phyloP scores from a whole-genome alignment of 192 early-diverging fungal species.

The Glomus cerebriforme region DNA sequence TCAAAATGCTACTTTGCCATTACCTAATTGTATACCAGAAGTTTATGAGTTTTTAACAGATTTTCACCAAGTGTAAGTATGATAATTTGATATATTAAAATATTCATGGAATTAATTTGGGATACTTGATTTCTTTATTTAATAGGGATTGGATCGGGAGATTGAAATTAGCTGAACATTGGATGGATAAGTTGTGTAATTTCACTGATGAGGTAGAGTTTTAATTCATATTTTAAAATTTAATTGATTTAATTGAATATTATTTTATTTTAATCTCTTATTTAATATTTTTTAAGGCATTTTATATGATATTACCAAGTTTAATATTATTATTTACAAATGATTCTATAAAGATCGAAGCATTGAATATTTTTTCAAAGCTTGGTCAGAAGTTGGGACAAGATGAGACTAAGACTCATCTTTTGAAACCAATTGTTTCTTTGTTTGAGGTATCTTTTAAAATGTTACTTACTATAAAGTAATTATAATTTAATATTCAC shows the following conservation, averaged over 20 bases:
- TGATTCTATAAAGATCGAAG: conserved; percentile 45
- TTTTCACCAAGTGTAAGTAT: conserved; percentile 55
- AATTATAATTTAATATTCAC: neutral
- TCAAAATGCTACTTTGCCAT: conserved; percentile 44
- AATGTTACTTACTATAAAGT: neutral
- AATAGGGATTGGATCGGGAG: conserved; percentile 25
- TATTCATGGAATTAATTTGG: no score
- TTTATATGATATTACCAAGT: conserved; percentile 56
- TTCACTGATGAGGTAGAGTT: conserved; percentile 27
- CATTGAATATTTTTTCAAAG: conserved; percentile 55
- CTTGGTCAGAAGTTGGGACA: conserved; percentile 54
- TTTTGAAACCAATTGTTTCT: conserved; percentile 60
- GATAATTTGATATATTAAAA: neutral
- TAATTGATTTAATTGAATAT: neutral
- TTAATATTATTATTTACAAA: conserved; percentile 53
- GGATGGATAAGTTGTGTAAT: conserved; percentile 29
- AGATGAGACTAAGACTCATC: conserved; percentile 45
- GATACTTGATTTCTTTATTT: neutral
- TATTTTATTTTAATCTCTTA: conserved; percentile 40
- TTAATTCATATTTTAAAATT: neutral
- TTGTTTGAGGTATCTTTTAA: conserved; percentile 54
- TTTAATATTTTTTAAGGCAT: conserved; percentile 46
- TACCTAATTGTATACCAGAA: conserved; percentile 51
- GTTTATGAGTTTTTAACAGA: conserved; percentile 59
- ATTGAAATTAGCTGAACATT: conserved; percentile 26